Evolutionary conservation across 2,329 filamentous ascomycete genomes (phyloP).

Genomic region (Scedosporium minutisporum): DNA sequence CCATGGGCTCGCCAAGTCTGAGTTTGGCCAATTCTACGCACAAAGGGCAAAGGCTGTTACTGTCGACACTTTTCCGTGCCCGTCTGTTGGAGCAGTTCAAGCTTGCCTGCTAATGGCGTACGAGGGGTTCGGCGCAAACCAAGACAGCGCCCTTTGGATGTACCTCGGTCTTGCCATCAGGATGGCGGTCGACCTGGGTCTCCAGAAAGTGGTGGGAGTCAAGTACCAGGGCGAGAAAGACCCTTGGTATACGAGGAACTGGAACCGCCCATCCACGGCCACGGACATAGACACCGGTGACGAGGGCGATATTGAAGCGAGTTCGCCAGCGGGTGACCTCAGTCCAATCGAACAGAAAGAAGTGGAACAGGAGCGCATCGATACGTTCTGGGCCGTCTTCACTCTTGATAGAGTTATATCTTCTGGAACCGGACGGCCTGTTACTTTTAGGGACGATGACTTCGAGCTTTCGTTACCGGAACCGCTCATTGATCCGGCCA

Average conservation of each 20-base stretch:
- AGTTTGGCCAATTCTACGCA: slow-evolving; percentile 69
- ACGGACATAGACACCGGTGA: slow-evolving; percentile 29
- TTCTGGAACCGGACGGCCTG: slow-evolving; percentile 73
- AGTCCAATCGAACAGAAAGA: slow-evolving; percentile 47
- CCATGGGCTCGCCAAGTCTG: slow-evolving; percentile 41
- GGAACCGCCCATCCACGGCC: slow-evolving; percentile 22
- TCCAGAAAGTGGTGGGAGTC: slow-evolving; percentile 73
- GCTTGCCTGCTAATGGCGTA: slow-evolving; percentile 78
- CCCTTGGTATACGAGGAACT: slow-evolving; percentile 36
- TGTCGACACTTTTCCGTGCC: slow-evolving; percentile 73
- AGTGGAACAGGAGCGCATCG: slow-evolving; percentile 71
- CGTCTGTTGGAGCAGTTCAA: slow-evolving; percentile 74
- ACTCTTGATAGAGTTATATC: slow-evolving; percentile 81
- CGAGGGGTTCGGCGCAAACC: slow-evolving; percentile 78
- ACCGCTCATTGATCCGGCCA: slow-evolving; percentile 38
- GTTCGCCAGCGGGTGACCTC: slow-evolving; percentile 9
- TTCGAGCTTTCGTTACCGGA: slow-evolving; percentile 67
- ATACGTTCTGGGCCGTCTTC: slow-evolving; percentile 87
- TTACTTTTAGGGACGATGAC: slow-evolving; percentile 74
- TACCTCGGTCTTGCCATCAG: slow-evolving; percentile 81
- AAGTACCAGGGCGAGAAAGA: slow-evolving; percentile 47
- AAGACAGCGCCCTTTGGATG: slow-evolving; percentile 90
- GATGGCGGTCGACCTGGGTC: slow-evolving; percentile 68
- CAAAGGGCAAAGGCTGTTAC: slow-evolving; percentile 75
- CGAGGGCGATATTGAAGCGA: slow-evolving; percentile 28